Base-by-base conservation (phyloP, 768 basidiomycete genomes). In the Lyophyllum semitale region DNA sequence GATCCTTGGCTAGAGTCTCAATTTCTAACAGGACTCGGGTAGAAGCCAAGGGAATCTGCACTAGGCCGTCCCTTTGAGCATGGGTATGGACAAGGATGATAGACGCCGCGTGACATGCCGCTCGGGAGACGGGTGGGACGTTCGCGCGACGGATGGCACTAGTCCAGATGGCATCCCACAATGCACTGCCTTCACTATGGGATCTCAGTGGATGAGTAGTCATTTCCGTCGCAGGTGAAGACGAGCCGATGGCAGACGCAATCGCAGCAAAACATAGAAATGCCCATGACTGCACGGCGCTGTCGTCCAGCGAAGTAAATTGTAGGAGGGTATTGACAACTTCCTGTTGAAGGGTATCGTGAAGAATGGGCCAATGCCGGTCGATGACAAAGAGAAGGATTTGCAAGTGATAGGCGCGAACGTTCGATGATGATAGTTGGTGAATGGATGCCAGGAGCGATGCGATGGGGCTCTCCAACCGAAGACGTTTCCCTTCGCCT, bases 141-240 rank as follows among this genome's bases (percentile, higher is more conserved):
- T 84, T 85, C 30, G 84, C 74, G 33, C 91, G 86, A 26, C 93
- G 88, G 51, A 91, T 82, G 4, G 90, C 85, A 64, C 91, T 85
- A 2, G 84, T 82, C 95, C 93, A 98, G 26, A 95, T 77, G 7
- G 82, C 73, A 60, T 88, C 85, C 93, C 93, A 96, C n/a, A 75
- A 79, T n/a, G 64, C 56, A 3, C 64, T 49, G 46, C 69, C 65
- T 17, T 70, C 59, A 8, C 51, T 51, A 20, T 32, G 41, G 6
- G 61, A 43, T 9, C 17, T 43, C 37, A 42, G 52, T n/a, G 45
- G 54, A 35, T 33, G 30, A 15, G 44, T 12, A 27, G 45, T 6
- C 0, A 23, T 43, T 32, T 55, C 51, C 35, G 23, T 8, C 30
- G 48, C 25, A 35, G 40, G 22, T 0, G 32, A 35, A 15, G 41